Evolutionary conservation across 768 basidiomycete genomes (phyloP).

Genomic region (Pulveroboletus sp.): DNA sequence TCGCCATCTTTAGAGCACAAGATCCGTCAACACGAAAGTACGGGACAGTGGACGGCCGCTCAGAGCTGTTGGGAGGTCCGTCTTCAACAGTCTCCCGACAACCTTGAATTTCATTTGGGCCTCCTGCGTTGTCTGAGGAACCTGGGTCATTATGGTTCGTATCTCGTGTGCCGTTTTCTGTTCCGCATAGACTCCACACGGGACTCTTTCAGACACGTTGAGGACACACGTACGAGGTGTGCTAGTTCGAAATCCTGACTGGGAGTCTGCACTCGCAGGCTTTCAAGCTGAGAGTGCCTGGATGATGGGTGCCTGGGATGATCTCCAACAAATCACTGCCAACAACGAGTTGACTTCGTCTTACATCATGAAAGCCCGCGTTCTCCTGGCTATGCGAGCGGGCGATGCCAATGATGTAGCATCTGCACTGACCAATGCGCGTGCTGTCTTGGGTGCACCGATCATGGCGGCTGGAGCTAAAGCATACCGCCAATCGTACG

Average conservation of each 20-base stretch:
- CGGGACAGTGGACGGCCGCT: constrained; percentile 94
- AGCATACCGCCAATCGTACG: constrained; percentile 84
- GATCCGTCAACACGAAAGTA: constrained; percentile 96
- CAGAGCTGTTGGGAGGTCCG: constrained; percentile 99
- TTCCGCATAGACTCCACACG: not conserved
- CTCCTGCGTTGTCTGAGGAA: constrained; percentile 88
- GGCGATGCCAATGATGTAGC: constrained; percentile 44
- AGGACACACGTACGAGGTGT: constrained; percentile 93
- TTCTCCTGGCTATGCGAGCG: constrained; percentile 73
- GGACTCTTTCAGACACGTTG: constrained; percentile 65
- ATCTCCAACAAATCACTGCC: constrained; percentile 60
- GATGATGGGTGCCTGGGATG: constrained; percentile 93
- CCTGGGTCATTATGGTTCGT: constrained; percentile 92
- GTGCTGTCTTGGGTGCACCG: constrained; percentile 68
- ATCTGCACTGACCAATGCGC: constrained; percentile 56
- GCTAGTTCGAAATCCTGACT: constrained; percentile 76
- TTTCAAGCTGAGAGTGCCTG: constrained; percentile 93
- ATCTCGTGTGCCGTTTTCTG: not conserved
- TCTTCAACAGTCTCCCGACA: constrained; percentile 85
- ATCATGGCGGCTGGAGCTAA: constrained; percentile 77
- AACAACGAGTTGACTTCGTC: constrained; percentile 48
- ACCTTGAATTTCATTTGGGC: constrained; percentile 84
- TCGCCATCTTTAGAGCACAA: constrained; percentile 91
- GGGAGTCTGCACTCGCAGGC: constrained; percentile 70
- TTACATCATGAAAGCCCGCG: constrained; percentile 68